These are phyloP conservation scores for Diutina catenulata DNA, from an alignment of 1,139 yeast species.

Conservation along the genomic window DNA sequence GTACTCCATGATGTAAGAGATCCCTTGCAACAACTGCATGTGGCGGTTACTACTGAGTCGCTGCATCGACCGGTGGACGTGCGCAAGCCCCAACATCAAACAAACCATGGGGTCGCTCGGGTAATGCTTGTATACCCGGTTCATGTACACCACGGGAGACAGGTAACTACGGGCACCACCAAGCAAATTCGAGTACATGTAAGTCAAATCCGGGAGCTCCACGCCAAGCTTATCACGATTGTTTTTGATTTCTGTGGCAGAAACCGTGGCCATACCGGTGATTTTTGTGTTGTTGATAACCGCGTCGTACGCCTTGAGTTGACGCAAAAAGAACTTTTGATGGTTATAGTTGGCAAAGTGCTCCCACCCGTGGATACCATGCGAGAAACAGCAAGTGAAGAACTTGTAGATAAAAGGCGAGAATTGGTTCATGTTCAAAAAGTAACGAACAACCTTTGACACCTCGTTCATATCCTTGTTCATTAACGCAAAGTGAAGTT, in stretches of 20 bases:
- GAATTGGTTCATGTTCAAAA: constrained; percentile 63
- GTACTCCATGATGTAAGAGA: constrained; percentile 68
- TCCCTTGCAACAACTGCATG: constrained; percentile 76
- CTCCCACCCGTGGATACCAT: constrained; percentile 48
- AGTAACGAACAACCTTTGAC: constrained; percentile 42
- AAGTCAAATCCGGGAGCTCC: constrained; percentile 61
- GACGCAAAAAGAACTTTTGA: constrained; percentile 82
- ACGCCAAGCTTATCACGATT: constrained; percentile 29
- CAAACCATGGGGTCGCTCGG: constrained; percentile 73
- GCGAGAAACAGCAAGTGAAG: constrained; percentile 55
- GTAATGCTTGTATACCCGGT: constrained; percentile 48
- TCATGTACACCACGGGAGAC: constrained; percentile 61
- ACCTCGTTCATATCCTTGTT: constrained; percentile 42
- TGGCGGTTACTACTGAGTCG: constrained; percentile 79
- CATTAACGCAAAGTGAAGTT: constrained; percentile 50
- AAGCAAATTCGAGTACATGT: constrained; percentile 68
- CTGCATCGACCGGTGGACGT: constrained; percentile 89
- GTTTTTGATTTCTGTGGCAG: constrained; percentile 9
- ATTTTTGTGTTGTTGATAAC: constrained; percentile 38
- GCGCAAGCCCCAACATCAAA: constrained; percentile 64
- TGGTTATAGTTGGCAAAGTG: constrained; percentile 67
- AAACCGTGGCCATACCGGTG: constrained; percentile 57
- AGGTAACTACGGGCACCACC: constrained; percentile 77
- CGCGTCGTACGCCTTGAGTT: constrained; percentile 79
- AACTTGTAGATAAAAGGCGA: constrained; percentile 56